phyloP scores from a whole-genome alignment of 1,139 yeast species.

The Meyerozyma elateridarum region DNA sequence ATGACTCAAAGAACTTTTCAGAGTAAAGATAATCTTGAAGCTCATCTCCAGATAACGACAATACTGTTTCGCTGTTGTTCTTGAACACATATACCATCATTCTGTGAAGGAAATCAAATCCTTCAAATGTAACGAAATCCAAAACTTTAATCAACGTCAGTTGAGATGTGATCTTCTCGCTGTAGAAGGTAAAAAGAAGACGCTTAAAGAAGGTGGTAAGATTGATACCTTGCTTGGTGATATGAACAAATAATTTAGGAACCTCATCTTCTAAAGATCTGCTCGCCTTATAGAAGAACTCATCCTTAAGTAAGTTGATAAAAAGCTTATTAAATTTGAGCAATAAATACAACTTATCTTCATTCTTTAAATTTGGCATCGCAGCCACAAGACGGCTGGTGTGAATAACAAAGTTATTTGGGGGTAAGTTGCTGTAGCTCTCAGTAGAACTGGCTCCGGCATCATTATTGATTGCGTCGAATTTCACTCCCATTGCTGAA shows the following conservation, averaged over 20 bases:
- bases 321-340: constrained; percentile 32
- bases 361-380: constrained; percentile 22
- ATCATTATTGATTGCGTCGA: constrained; percentile 13
- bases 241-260: constrained; percentile 27
- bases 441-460: constrained; percentile 7
- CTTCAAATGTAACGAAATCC: constrained; percentile 40
- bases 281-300: constrained; percentile 33
- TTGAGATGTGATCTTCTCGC: constrained; percentile 12
- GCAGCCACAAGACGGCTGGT: constrained; percentile 18
- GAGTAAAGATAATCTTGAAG: constrained; percentile 23
- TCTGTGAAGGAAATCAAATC: constrained; percentile 33
- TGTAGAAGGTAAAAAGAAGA: constrained; percentile 22
- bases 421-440: constrained; percentile 13
- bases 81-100: constrained; percentile 23
- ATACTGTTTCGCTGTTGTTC: constrained; percentile 16
- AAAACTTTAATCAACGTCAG: constrained; percentile 17
- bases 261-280: constrained; percentile 34
- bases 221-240: constrained; percentile 35
- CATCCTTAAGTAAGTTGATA: constrained; percentile 26
- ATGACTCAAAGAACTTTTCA: constrained; percentile 17
- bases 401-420: constrained; percentile 22
- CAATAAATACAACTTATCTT: constrained; percentile 30
- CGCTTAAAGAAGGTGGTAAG: constrained; percentile 23
- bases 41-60: constrained; percentile 25
- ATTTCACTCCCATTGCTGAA: constrained; percentile 9